Conservation (phyloP, 106 monocot genomes). For the Dioscorea alata region DNA sequence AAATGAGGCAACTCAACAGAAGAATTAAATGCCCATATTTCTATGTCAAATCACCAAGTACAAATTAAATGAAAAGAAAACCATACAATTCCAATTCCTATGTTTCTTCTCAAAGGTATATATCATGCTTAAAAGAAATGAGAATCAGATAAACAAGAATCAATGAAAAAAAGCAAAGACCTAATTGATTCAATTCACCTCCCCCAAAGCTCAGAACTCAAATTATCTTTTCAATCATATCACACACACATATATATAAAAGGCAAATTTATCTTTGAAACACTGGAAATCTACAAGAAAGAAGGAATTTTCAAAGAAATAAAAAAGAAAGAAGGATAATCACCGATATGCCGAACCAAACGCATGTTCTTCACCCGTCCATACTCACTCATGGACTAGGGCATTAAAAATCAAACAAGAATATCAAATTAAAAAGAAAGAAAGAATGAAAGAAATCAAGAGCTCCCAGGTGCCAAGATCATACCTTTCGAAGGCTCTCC, state of each 20-base stretch:
- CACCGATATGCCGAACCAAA: conserved; percentile 86
- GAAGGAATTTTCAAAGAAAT: neutral
- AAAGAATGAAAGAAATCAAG: neutral
- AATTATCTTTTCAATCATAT: too few species aligned
- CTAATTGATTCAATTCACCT: too few species aligned
- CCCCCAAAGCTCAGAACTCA: too few species aligned
- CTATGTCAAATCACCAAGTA: too few species aligned
- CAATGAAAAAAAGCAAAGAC: too few species aligned
- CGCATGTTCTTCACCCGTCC: conserved; percentile 84
- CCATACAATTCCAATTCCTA: neutral
- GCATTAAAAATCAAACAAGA: conserved; percentile 9
- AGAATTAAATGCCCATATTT: too few species aligned
- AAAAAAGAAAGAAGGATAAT: neutral
- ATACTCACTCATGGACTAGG: conserved; percentile 76
- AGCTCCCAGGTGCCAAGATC: neutral
- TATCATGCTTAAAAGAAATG: too few species aligned
- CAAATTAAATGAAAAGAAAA: too few species aligned
- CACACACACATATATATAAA: too few species aligned
- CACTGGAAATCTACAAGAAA: too few species aligned
- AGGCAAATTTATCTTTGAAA: too few species aligned
- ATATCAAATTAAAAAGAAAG: neutral
- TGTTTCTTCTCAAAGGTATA: neutral
- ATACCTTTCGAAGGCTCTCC: conserved; percentile 71
- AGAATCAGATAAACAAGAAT: neutral
- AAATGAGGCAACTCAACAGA: too few species aligned